Base-by-base conservation (phyloP, 495 filamentous ascomycete genomes). In the Darksidea phi region DNA sequence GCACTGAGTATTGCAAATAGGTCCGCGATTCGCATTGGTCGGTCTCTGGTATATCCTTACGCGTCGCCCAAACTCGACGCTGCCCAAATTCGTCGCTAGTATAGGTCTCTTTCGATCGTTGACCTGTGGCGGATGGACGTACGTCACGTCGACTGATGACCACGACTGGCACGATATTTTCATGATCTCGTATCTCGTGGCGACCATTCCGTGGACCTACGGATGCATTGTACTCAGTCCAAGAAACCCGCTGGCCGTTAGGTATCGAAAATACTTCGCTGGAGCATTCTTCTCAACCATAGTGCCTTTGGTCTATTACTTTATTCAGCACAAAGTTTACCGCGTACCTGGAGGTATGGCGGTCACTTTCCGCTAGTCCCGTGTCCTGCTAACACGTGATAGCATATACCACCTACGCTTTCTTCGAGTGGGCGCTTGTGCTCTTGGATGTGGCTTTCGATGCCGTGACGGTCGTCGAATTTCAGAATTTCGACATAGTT, bases 151-250 rank as follows among this genome's bases (percentile, higher is more conserved):
- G 38, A 97, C 95, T 10, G 95, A 99, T 73, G 91, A 97, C 72
- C 95, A 99, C 73, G 84, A 93, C 72, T 97, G 91, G 91, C 95
- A 99, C 71, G 95, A 99, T 73, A 94, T 97, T 54, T 93, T 97
- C 75, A 99, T 99, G 95, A 95, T 99, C 67, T 95, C 90, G 25
- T 99, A 99, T 72, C 76, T 99, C 48, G 86, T 97, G 46, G 87
- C 91, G 13, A 97, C 95, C 0, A 78, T 99, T 56, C 95, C 95
- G 5, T 99, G 95, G 95, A 97, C 92, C 1, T 66, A 89, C 28
- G 95, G 95, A 47, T 97, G 92, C 72, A 81, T 97, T 47, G 86
- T 86, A 12, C 77, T 97, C 37, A 96, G 91, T 71, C 93, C 94
- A 4, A 86, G 86, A 63, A 97, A 97, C 71, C 79, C 84, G 24